Conservation (phyloP, 805 yeast species). For the Wickerhamomyces pijperi region DNA sequence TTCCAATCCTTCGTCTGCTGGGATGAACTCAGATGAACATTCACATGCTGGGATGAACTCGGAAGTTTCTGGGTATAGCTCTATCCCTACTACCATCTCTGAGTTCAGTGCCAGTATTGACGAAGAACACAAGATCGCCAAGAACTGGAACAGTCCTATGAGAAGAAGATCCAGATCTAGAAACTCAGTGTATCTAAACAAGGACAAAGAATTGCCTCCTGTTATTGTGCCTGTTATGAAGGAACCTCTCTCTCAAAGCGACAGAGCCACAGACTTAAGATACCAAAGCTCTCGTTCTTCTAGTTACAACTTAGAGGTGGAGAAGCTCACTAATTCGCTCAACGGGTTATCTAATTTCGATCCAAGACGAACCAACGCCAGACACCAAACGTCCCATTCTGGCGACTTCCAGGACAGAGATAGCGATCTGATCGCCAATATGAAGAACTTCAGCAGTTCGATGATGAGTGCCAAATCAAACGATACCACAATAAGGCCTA, state of each 20-base stretch:
- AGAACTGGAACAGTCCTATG: constrained; percentile 20
- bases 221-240: no score
- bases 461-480: constrained; percentile 11
- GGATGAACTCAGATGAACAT: constrained; percentile 7
- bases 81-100: constrained; percentile 20
- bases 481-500: constrained; percentile 17
- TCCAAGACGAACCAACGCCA: no score
- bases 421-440: background rate
- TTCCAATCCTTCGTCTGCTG: constrained; percentile 16
- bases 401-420: background rate
- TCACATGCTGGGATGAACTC: constrained; percentile 11
- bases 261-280: no score
- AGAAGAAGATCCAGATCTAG: constrained; percentile 19
- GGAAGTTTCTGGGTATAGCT: constrained; percentile 14
- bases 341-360: background rate
- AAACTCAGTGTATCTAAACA: constrained; percentile 4
- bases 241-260: no score
- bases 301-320: background rate
- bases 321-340: background rate
- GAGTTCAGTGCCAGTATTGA: constrained; percentile 17
- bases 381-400: background rate
- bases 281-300: background rate
- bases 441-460: constrained; percentile 9
- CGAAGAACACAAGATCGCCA: constrained; percentile 13
- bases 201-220: constrained; percentile 7